Conservation (phyloP, 192 early-diverging fungal genomes). For the Coemansia asiatica region DNA sequence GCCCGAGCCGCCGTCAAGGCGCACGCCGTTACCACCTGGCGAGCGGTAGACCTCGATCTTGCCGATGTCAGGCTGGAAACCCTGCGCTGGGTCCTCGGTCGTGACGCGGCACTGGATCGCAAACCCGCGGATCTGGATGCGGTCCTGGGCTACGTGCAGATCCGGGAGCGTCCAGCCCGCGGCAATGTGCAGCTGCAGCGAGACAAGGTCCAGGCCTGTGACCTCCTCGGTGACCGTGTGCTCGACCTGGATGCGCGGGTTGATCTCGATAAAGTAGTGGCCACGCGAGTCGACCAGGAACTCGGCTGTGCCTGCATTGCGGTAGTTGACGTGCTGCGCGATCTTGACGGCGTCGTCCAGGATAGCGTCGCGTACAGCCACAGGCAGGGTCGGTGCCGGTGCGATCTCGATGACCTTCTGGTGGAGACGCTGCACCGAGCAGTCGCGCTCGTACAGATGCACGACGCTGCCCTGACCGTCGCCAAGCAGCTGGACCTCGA, state of each 20-base stretch:
- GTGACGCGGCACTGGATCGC: constrained; percentile 98
- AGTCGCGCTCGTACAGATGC: constrained; percentile 93
- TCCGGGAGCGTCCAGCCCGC: constrained; percentile 78
- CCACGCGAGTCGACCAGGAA: constrained; percentile 89
- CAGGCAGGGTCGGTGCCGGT: constrained; percentile 74
- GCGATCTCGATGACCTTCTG: constrained; percentile 97
- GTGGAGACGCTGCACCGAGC: constrained; percentile 95
- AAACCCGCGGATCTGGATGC: constrained; percentile 75
- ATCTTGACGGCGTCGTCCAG: constrained; percentile 89
- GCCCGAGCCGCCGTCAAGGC: constrained; percentile 86
- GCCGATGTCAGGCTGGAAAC: constrained; percentile 95
- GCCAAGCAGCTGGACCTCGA: constrained; percentile 95
- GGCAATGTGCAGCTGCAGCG: constrained; percentile 93
- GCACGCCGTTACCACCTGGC: constrained; percentile 83
- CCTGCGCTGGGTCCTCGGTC: constrained; percentile 89
- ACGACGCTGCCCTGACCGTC: constrained; percentile 83
- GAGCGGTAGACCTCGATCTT: constrained; percentile 94
- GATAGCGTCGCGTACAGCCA: constrained; percentile 70
- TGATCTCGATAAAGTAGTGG: constrained; percentile 98
- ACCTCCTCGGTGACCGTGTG: constrained; percentile 98
- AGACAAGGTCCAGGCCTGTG: constrained; percentile 92
- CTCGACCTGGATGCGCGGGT: constrained; percentile 98
- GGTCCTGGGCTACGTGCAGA: constrained; percentile 78
- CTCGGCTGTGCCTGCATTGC: constrained; percentile 96
- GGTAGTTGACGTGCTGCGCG: constrained; percentile 83